Conservation (phyloP, 352 stramenopile species). For the Pythium guiyangense region DNA sequence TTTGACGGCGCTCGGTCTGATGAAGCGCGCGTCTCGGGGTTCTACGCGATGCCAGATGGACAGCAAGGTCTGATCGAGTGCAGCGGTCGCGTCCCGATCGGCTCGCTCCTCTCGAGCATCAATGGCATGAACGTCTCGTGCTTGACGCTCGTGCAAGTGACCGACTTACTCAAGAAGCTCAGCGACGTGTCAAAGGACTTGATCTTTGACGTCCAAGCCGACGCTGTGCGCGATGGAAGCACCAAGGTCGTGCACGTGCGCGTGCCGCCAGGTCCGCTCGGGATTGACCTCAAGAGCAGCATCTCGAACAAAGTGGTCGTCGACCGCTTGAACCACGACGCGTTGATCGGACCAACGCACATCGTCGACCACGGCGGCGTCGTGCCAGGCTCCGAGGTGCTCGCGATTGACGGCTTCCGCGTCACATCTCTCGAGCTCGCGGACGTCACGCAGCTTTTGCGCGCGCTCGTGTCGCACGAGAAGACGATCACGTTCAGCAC, state of each 20-base stretch:
- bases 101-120: constrained; percentile 33
- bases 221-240: constrained; percentile 14
- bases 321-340: constrained; percentile 35
- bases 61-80: constrained; percentile 26
- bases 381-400: constrained; percentile 37
- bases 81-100: constrained; percentile 26
- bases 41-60: constrained; percentile 28
- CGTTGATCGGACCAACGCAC: constrained; percentile 21
- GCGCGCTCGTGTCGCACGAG: constrained; percentile 27
- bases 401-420: constrained; percentile 49
- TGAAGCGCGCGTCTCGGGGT: constrained; percentile 30
- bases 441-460: constrained; percentile 34
- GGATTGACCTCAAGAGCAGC: constrained; percentile 46
- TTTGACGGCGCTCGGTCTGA: constrained; percentile 32
- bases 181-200: constrained; percentile 33
- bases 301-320: constrained; percentile 37
- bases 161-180: constrained; percentile 44
- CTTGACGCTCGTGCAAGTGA: constrained; percentile 29
- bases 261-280: constrained; percentile 39
- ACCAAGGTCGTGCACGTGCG: constrained; percentile 27
- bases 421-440: constrained; percentile 27
- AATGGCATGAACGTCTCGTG: constrained; percentile 59
- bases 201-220: constrained; percentile 16
- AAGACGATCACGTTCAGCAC: constrained; percentile 63
- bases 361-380: constrained; percentile 44